Evolutionary conservation across 495 filamentous ascomycete species (phyloP).

Genomic region (Margaritispora aquatica): DNA sequence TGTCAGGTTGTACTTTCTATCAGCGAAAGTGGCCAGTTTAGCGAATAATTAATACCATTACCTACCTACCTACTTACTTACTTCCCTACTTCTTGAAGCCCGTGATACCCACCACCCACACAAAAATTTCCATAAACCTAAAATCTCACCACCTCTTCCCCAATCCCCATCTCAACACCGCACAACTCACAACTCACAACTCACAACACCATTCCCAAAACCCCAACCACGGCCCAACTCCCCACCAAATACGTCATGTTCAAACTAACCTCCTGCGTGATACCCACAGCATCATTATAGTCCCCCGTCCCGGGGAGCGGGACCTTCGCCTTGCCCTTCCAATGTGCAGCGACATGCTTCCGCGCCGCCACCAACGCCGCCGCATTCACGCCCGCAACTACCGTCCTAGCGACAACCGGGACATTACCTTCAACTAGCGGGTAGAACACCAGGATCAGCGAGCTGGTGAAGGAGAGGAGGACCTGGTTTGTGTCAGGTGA

Average conservation of each 20-base stretch:
- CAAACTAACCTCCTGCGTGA: constrained; percentile 15
- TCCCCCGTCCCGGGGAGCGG: constrained; percentile 12
- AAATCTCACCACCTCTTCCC: no score
- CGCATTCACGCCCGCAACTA: constrained; percentile 4
- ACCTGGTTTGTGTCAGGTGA: constrained; percentile 4
- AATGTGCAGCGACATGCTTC: constrained; percentile 11
- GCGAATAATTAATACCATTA: no score
- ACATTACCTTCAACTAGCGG: not conserved
- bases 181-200: not conserved
- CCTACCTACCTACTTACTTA: no score
- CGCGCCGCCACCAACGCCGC: constrained; percentile 1
- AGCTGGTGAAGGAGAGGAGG: constrained; percentile 3
- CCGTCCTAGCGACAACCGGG: not conserved
- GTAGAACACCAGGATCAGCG: not conserved
- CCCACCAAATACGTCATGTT: constrained; percentile 12
- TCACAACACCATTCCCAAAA: constrained; percentile 7
- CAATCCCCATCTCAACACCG: not conserved
- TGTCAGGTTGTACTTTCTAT: no score
- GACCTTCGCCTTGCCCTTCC: constrained; percentile 13
- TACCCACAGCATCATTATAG: constrained; percentile 17
- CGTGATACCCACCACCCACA: no score
- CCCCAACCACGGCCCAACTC: constrained; percentile 5
- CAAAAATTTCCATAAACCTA: no score
- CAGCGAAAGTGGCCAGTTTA: no score
- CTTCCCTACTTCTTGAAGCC: no score